Conservation (phyloP, 805 yeast species). For the Metschnikowia matae region DNA sequence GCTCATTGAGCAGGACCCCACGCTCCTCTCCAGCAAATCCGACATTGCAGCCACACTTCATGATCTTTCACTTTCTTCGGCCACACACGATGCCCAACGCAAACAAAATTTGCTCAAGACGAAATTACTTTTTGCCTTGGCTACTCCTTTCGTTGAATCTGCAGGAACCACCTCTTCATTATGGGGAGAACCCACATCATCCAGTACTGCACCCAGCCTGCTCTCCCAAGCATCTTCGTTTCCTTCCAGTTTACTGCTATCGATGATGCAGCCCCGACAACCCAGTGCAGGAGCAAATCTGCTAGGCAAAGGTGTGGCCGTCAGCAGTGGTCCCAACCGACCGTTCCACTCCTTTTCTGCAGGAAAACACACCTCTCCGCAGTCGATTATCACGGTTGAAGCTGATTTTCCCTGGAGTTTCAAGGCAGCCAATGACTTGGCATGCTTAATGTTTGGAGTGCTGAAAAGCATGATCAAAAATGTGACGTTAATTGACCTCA, state of each 20-base stretch:
- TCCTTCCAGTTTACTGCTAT: constrained; percentile 25
- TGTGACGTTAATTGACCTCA: constrained; percentile 67
- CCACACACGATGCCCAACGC: constrained; percentile 21
- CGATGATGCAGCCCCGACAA: constrained; percentile 19
- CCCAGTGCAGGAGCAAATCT: constrained; percentile 18
- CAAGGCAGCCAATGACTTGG: constrained; percentile 83
- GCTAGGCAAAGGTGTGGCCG: constrained; percentile 7
- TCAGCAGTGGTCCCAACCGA: constrained; percentile 29
- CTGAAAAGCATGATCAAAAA: constrained; percentile 59
- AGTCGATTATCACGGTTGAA: constrained; percentile 81
- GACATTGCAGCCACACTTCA: constrained; percentile 54
- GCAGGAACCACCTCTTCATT: constrained; percentile 9
- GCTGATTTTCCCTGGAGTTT: constrained; percentile 72
- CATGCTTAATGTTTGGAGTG: constrained; percentile 82
- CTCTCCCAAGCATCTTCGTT: background rate
- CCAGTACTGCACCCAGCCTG: constrained; percentile 7
- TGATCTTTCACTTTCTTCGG: constrained; percentile 49
- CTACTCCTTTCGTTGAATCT: constrained; percentile 60
- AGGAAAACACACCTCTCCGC: constrained; percentile 68
- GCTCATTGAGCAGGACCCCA: constrained; percentile 40
- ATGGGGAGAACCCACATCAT: constrained; percentile 3
- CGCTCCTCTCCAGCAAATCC: constrained; percentile 27
- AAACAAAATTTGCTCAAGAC: constrained; percentile 42
- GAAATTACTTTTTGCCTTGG: constrained; percentile 55
- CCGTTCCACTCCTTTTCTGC: constrained; percentile 64